Evolutionary conservation across 208 protist species (phyloP), one percentile per base, ranked within the genome.

Genomic region (Leptomonas seymouri): DNA sequence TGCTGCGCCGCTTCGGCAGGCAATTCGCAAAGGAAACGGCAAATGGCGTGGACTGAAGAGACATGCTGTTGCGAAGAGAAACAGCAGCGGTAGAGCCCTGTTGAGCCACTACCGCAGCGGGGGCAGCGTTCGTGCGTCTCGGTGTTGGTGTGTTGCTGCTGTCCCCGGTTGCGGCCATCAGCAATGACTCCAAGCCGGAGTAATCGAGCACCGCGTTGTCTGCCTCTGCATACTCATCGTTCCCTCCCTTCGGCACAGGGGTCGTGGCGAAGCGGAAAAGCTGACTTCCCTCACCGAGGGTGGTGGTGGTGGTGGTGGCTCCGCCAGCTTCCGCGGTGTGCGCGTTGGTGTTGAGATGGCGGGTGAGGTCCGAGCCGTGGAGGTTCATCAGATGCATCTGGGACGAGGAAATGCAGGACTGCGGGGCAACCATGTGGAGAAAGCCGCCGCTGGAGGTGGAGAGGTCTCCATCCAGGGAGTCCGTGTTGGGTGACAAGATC

Each of bases 401-500:
- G 25, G 57, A 20, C 21, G 36, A 27, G 18, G 44, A 23, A 0
- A 50, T 23, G 57, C 41, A 62, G 6, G 46, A 41, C n/a, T 30
- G 42, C 0, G 57, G 41, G 4, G 57, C 18, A 1, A 46, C 48
- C 45, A 57, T 46, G 9, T 21, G 31, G 27, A 64, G 8, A 12
- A 53, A 30, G 11, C 27, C 56, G 36, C 66, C 56, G 36, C 56
- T 63, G 34, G 66, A 63, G 34, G 56, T 45, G n/a, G 60, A 56
- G 20, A 65, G 28, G 49, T 49, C 20, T 31, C 39, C 58, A 5
- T 25, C 51, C 23, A 72, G 57, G 18, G 28, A 72, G 48, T 72
- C 46, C 0, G 46, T 72, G 45, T 51, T 46, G 14, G 53, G 67
- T 0, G 67, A 72, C 30, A 49, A 30, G 15, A 27, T 59, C 27